Percentiles rank a stretch among this genome's conserved stretches.
Evolutionary conservation across 2,329 filamentous ascomycete species (phyloP).

Genomic region (Claviceps maximensis): DNA sequence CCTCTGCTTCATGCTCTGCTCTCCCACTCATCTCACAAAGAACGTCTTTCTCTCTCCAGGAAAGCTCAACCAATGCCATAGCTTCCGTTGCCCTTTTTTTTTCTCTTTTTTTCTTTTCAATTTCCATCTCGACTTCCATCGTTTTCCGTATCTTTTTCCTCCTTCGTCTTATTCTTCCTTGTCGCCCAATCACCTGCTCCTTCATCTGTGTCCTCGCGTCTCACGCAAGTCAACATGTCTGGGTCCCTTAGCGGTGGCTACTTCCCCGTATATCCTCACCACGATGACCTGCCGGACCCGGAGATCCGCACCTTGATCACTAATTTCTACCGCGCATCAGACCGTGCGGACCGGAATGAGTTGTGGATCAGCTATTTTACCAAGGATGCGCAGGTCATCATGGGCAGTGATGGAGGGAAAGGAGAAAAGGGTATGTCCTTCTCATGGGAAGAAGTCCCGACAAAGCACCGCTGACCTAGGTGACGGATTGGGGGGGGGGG

Average conservation of each 20-base stretch:
- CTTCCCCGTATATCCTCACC: slow-evolving; percentile 19
- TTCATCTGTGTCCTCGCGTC: no score
- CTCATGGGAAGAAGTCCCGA: no score
- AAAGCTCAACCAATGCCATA: no score
- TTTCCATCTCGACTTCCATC: no score
- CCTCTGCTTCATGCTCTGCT: no score
- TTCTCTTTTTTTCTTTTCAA: no score
- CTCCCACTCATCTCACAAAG: no score
- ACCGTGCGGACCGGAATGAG: slow-evolving; percentile 26
- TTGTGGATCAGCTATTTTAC: slow-evolving; percentile 30
- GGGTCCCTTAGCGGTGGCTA: slow-evolving; percentile 15
- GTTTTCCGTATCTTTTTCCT: no score
- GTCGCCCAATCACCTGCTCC: no score
- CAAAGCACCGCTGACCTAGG: no score
- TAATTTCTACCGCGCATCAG: slow-evolving; percentile 31
- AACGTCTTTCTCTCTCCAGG: no score
- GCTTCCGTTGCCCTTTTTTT: no score
- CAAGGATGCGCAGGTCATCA: slow-evolving; percentile 26
- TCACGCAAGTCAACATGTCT: slow-evolving; percentile 6
- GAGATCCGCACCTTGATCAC: slow-evolving; percentile 26
- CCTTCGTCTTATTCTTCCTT: neutral
- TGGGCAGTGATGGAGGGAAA: slow-evolving; percentile 26
- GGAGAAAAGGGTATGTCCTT: slow-evolving; percentile 21
- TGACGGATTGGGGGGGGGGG: neutral
- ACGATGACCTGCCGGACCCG: slow-evolving; percentile 17